These are phyloP conservation scores for Trametes hirsuta DNA, from an alignment of 1,284 basidiomycete genomes.

Conservation along the genomic window DNA sequence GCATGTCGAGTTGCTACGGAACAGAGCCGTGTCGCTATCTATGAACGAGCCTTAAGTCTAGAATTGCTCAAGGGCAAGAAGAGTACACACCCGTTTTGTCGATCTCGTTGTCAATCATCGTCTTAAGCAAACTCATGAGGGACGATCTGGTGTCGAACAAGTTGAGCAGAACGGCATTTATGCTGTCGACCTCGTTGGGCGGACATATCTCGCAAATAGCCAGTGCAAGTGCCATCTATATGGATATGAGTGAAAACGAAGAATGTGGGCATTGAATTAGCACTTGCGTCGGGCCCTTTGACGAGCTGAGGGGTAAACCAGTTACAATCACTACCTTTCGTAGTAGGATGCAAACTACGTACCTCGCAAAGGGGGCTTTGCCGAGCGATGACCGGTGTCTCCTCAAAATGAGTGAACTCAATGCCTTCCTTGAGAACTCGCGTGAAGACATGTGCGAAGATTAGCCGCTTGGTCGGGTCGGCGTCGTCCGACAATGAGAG, in stretches of 20 bases:
- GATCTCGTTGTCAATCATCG: slow-evolving; percentile 86
- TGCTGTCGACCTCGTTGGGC: slow-evolving; percentile 75
- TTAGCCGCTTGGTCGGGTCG: slow-evolving; percentile 74
- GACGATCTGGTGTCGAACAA: slow-evolving; percentile 81
- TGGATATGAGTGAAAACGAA: slow-evolving; percentile 3
- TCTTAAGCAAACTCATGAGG: slow-evolving; percentile 76
- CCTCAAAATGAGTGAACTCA: slow-evolving; percentile 65
- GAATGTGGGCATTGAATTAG: neutral
- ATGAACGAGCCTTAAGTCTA: slow-evolving; percentile 2
- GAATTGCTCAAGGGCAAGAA: too few relatives aligned
- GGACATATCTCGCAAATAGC: slow-evolving; percentile 89
- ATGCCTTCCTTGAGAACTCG: slow-evolving; percentile 84
- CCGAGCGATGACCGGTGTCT: slow-evolving; percentile 51
- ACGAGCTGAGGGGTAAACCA: slow-evolving; percentile 54
- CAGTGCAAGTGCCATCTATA: slow-evolving; percentile 76
- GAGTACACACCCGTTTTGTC: slow-evolving; percentile 63
- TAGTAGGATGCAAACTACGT: slow-evolving; percentile 30
- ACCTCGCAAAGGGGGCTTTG: slow-evolving; percentile 73
- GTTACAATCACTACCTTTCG: slow-evolving; percentile 8
- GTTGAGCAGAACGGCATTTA: slow-evolving; percentile 87
- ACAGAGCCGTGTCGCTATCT: slow-evolving; percentile 82
- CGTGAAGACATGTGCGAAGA: slow-evolving; percentile 89
- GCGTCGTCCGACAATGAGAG: slow-evolving; percentile 80
- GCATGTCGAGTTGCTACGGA: slow-evolving; percentile 86
- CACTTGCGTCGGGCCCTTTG: slow-evolving; percentile 69